These are phyloP conservation scores for Kodamaea fukazawae DNA, from an alignment of 805 yeast genomes.

Conservation along the genomic window DNA sequence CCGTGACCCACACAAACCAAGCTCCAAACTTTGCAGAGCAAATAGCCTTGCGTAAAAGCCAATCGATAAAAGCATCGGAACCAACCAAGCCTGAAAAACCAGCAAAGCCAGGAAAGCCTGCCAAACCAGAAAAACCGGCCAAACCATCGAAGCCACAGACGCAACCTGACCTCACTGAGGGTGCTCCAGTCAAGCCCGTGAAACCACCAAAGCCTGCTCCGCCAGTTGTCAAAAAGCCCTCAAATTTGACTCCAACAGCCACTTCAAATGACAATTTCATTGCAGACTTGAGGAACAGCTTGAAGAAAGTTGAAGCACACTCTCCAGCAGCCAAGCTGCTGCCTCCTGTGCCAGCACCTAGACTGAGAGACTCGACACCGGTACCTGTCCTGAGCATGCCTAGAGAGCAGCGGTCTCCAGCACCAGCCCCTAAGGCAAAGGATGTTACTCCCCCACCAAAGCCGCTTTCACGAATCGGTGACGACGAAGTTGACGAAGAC, in stretches of 20 bases:
- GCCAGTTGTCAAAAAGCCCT: neutral
- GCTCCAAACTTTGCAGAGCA: conserved; percentile 29
- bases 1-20: neutral
- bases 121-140: conserved; percentile 14
- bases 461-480: neutral
- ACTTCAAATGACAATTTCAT: conserved; percentile 4
- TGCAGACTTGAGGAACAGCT: conserved; percentile 9
- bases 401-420: neutral
- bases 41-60: conserved; percentile 17
- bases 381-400: no score
- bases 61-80: neutral
- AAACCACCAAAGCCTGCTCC: conserved; percentile 1
- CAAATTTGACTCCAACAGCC: neutral
- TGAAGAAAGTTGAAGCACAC: conserved; percentile 1
- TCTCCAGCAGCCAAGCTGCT: no score
- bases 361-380: conserved; percentile 1
- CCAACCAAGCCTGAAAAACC: conserved; percentile 5
- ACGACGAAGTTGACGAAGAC: neutral
- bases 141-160: conserved; percentile 12
- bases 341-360: conserved; percentile 2
- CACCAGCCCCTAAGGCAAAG: neutral
- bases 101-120: conserved; percentile 16
- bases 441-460: no score
- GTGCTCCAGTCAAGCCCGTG: neutral
- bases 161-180: conserved; percentile 3